Base-by-base conservation (phyloP, 345 rosid species). In the Dipteronia sinensis region DNA sequence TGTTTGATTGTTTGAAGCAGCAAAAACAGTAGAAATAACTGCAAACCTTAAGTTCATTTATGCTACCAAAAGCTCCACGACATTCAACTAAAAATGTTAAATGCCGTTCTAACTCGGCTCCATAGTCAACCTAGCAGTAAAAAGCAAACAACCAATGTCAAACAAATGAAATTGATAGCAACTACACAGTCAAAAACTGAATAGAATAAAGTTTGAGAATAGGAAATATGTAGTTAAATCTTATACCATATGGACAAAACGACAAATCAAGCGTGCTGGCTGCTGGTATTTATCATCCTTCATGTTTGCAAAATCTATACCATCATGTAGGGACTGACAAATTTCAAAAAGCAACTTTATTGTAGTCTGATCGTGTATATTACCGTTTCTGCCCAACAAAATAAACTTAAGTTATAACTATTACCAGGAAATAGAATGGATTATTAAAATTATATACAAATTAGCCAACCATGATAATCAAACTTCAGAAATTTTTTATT, bases 81-180 rank as follows among this genome's bases (percentile, higher is more conserved):
- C 98, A 90, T 86, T 92, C 94, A 53, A 87, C 91, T 78, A 95
- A 89, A 85, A 93, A 95, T 78, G 86, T 78, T 82, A 95, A 80
- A 77, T 95, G 95, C 17, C 65, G 86, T 85, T 92, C 97, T 84
- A 84, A 78, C 58, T 86, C 92, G 77, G 77, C 78, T 65, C 92
- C 94, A 80, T 86, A 89, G 86, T 92, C 93, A 82, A 93, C 95
- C 98, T 95, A 80, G 77, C 62, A 77, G 76, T 69, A 77, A 87
- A 79, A 69, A 78, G 69, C 47, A 85, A 12, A 79, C 34, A 49
- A 61, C 56, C 63, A 73, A 51, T 71, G 56, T 78, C 72, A 83
- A 74, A 56, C 65, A 81, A 67, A 78, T n/a, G 42, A 59, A 62
- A 78, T 71, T 59, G 53, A 56, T 11, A 19, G 62, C 59, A 7